Evolutionary conservation across 306 rosid genomes (phyloP).

Genomic region (Prunus kanzakura): DNA sequence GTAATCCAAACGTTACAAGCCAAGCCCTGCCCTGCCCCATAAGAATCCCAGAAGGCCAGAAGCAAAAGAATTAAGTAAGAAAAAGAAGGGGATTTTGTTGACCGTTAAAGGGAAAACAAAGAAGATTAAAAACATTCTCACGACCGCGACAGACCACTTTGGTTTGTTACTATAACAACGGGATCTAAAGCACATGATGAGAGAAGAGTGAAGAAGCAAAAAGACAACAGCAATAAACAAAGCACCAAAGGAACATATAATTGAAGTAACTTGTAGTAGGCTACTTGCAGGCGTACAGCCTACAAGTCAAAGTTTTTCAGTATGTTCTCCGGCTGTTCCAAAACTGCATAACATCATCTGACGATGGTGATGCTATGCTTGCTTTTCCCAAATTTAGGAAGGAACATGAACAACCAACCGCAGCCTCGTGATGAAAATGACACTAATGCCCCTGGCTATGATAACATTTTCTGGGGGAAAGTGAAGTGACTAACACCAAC

Average conservation of each 20-base stretch:
- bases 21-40: neutral
- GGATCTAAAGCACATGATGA: conserved; percentile 22
- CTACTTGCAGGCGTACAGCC: conserved; percentile 5
- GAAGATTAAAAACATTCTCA: conserved; percentile 15
- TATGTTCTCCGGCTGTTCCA: neutral
- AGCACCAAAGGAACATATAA: conserved; percentile 9
- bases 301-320: neutral
- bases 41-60: neutral
- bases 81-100: conserved; percentile 5
- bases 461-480: too few species aligned
- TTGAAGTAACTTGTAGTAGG: neutral
- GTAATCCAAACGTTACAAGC: neutral
- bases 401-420: neutral
- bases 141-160: conserved; percentile 4
- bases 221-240: neutral
- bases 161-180: neutral
- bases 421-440: neutral
- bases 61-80: neutral
- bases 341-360: neutral
- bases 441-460: neutral
- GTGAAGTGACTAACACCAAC: too few species aligned
- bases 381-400: neutral
- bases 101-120: conserved; percentile 6
- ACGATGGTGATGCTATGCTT: neutral
- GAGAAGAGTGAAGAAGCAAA: conserved; percentile 9